Conservation (phyloP, 2,329 filamentous ascomycete genomes). For the Colletotrichum sp. region DNA sequence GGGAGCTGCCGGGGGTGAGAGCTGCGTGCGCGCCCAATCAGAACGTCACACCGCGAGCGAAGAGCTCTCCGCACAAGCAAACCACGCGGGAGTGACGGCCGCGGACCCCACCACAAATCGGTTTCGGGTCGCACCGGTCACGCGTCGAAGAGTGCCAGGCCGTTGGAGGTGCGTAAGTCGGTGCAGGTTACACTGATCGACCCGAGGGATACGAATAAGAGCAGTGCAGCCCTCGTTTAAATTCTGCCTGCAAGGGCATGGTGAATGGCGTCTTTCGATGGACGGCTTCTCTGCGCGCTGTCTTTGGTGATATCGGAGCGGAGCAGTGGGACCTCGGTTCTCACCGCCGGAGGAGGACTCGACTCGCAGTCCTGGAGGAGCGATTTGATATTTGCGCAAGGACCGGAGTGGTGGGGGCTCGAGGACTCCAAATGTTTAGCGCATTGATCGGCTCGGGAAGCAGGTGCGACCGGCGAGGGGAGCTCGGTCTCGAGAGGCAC, state of each 20-base stretch:
- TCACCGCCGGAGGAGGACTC: not conserved
- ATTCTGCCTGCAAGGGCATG: not conserved
- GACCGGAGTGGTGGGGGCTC: not conserved
- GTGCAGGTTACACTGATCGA: not conserved
- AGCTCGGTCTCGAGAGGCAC: not conserved
- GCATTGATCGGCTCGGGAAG: constrained; percentile 10
- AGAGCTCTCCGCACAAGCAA: constrained; percentile 1
- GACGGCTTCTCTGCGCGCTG: not conserved
- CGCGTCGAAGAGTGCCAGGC: not conserved
- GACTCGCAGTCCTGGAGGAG: not conserved
- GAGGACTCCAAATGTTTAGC: not conserved
- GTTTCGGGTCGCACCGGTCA: constrained; percentile 4
- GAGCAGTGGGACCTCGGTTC: not conserved
- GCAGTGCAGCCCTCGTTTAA: not conserved
- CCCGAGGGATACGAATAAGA: constrained; percentile 1
- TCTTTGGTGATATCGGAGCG: not conserved
- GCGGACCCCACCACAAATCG: not conserved
- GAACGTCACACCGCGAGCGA: not conserved
- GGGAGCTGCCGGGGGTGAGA: not conserved
- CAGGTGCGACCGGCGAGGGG: not conserved
- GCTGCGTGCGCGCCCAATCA: not conserved
- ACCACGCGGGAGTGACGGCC: not conserved
- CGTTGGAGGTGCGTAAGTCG: not conserved
- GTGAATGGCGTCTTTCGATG: not conserved
- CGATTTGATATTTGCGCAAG: constrained; percentile 1